Evolutionary conservation across 805 yeast species (phyloP).

Genomic region (Sugiyamaella chiloensis): DNA sequence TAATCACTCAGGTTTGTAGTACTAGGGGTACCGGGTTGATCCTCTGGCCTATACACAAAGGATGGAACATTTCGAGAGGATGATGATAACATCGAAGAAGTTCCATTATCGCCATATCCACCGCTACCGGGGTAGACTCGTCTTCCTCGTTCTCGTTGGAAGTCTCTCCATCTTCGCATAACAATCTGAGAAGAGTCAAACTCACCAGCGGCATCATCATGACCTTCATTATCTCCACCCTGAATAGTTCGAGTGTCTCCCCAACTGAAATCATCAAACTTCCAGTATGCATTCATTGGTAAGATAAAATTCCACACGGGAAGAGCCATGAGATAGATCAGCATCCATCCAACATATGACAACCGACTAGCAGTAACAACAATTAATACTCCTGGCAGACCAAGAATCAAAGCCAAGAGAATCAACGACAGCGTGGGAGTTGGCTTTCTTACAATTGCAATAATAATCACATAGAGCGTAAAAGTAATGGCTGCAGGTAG

Average conservation of each 20-base stretch:
- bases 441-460: constrained; percentile 69
- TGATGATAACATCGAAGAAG: constrained; percentile 12
- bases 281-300: constrained; percentile 88
- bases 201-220: constrained; percentile 69
- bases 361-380: constrained; percentile 74
- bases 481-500: constrained; percentile 84
- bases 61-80: constrained; percentile 9
- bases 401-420: constrained; percentile 73
- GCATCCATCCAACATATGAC: constrained; percentile 74
- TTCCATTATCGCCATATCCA: constrained; percentile 14
- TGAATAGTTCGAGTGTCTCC: constrained; percentile 86
- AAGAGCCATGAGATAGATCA: constrained; percentile 71
- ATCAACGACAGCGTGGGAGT: constrained; percentile 77
- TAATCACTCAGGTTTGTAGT: constrained; percentile 2
- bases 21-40: constrained; percentile 5
- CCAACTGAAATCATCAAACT: constrained; percentile 95
- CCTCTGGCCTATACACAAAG: background rate
- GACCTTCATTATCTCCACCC: constrained; percentile 62
- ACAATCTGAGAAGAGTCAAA: constrained; percentile 88
- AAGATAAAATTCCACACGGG: constrained; percentile 91
- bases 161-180: constrained; percentile 94
- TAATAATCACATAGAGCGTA: constrained; percentile 73
- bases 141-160: constrained; percentile 73
- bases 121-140: constrained; percentile 13
- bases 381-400: constrained; percentile 80